Base-by-base conservation (phyloP, 2,329 filamentous ascomycete genomes). In the Cladosporium halotolerans region DNA sequence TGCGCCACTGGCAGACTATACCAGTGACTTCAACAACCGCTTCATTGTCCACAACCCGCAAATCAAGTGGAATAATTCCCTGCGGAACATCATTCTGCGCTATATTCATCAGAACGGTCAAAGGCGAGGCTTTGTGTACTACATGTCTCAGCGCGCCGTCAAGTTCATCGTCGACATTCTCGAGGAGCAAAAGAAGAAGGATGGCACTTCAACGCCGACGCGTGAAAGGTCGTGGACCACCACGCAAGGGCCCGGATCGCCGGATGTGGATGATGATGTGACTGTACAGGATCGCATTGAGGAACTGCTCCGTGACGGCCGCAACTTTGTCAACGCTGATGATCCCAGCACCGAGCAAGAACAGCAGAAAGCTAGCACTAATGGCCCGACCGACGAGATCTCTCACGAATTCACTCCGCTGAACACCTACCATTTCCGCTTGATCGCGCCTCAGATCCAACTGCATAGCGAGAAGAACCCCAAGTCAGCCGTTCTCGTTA, bases 81-180 rank as follows among this genome's bases (percentile, higher is more conserved):
- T 99, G 36, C 84, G 93, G 55, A 97, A 99, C 66, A 96, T 96
- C 63, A 93, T 99, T 46, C 80, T 99, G 39, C 88, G 93, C 19
- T 99, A 99, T 69, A 95, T 93, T 58, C 93, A 99, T 66, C 93
- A 99, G 74, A 93, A 95, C 64, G 90, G 91, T 67, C 95, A 99
- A 71, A 82, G 93, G 48, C 84, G 93, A 61, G 95, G 93, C 49
- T 97, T 99, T 66, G 85, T 99, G 31, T 99, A 99, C 73, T 99
- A 99, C 71, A 86, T 97, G 73, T 97, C 95, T 9, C 83, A 92
- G 44, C 84, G 90, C 58, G 95, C 93, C 3, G 88, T 99, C 66
- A 99, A 97, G 66, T 99, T 99, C 68, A 97, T 99, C 54, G 76
- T 97, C 9, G 93, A 99, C 69, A 95, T 99, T 61, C 88, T 99